These are phyloP conservation scores for Acanthamoeba sp. DNA, from an alignment of 208 protist species.

Conservation along the genomic window DNA sequence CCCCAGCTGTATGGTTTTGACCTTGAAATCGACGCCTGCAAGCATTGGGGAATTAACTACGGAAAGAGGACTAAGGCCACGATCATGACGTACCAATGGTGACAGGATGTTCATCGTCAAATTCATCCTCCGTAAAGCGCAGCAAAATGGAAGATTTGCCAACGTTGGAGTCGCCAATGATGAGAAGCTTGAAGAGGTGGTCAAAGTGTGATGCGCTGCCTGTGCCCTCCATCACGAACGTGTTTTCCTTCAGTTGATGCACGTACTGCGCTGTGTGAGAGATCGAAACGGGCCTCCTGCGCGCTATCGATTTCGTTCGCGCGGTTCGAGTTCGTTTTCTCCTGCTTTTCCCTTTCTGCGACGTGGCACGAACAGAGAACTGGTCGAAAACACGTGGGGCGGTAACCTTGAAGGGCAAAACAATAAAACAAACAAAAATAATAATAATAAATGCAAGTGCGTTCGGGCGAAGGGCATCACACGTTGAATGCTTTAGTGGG, in stretches of 20 bases:
- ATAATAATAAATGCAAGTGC: no score
- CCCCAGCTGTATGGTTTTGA: conserved; percentile 56
- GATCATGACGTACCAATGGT: conserved; percentile 58
- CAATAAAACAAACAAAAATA: no score
- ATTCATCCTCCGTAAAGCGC: conserved; percentile 58
- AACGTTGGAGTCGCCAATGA: conserved; percentile 56
- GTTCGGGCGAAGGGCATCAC: no score
- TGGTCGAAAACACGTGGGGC: no score
- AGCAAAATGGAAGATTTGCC: conserved; percentile 67
- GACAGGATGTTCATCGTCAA: conserved; percentile 55
- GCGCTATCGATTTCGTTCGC: background rate
- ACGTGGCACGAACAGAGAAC: background rate
- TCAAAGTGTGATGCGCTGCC: conserved; percentile 38
- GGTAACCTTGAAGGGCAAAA: no score
- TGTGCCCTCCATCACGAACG: background rate
- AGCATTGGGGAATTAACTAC: background rate
- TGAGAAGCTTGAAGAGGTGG: conserved; percentile 71
- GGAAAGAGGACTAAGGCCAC: background rate
- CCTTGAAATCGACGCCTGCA: conserved; percentile 68
- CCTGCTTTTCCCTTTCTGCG: background rate
- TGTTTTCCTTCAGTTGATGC: background rate
- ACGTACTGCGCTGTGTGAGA: no score
- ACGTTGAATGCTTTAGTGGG: background rate
- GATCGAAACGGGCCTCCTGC: background rate
- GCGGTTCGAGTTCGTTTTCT: background rate